A percentile compares a stretch with the other conserved stretches of the same genome.
Evolutionary conservation across 2,329 filamentous ascomycete genomes (phyloP).

Genomic region (Gliomastix tumulicola): DNA sequence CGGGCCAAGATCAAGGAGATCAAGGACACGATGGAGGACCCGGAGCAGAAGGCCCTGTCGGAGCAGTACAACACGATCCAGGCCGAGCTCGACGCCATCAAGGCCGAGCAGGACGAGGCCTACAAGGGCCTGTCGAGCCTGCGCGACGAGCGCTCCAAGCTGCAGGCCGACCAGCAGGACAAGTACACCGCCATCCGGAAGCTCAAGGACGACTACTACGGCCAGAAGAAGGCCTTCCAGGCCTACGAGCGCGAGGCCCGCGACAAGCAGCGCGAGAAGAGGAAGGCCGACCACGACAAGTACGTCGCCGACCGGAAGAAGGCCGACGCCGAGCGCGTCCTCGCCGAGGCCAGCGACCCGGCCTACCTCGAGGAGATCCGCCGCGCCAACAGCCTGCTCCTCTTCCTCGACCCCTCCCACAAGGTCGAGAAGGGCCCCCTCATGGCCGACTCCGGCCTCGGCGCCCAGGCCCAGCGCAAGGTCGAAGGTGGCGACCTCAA

Average conservation of each 20-base stretch:
- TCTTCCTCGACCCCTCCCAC: slow-evolving; percentile 78
- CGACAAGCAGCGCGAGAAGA: slow-evolving; percentile 68
- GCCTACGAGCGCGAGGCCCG: slow-evolving; percentile 80
- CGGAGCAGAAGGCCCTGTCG: slow-evolving; percentile 80
- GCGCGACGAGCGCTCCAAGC: slow-evolving; percentile 77
- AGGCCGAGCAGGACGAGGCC: slow-evolving; percentile 83
- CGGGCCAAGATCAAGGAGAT: slow-evolving; percentile 84
- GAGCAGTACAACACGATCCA: slow-evolving; percentile 82
- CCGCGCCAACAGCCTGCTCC: slow-evolving; percentile 78
- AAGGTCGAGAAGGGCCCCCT: slow-evolving; percentile 60
- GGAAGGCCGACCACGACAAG: slow-evolving; percentile 72
- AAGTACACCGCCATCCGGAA: slow-evolving; percentile 78
- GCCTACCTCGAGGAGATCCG: slow-evolving; percentile 93
- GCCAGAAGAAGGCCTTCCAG: slow-evolving; percentile 72
- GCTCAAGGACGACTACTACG: slow-evolving; percentile 84
- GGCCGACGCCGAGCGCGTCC: slow-evolving; percentile 67
- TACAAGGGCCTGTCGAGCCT: slow-evolving; percentile 83
- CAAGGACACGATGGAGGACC: slow-evolving; percentile 84
- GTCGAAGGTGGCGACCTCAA: slow-evolving; percentile 81
- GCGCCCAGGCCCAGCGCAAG: slow-evolving; percentile 72
- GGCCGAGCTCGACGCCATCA: slow-evolving; percentile 82
- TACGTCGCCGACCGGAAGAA: slow-evolving; percentile 66
- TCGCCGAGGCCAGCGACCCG: slow-evolving; percentile 75
- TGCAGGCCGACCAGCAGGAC: slow-evolving; percentile 79
- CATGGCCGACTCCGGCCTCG: slow-evolving; percentile 63